Conservation (phyloP, 2,329 filamentous ascomycete genomes). For the Fusarium sublunatum region DNA sequence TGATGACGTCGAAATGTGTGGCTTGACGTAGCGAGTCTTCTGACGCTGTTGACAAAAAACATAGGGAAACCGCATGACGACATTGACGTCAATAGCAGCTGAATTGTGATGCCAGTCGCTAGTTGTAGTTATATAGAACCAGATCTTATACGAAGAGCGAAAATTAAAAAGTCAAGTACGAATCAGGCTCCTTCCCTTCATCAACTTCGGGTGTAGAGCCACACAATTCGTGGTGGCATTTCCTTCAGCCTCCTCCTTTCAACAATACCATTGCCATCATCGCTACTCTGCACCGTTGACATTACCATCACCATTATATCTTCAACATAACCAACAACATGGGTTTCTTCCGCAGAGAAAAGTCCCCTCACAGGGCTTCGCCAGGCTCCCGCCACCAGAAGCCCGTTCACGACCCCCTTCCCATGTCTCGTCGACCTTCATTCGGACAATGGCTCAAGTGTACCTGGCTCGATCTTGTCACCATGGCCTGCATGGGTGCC, state of each 20-base stretch:
- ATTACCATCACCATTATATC: background rate
- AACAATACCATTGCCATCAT: background rate
- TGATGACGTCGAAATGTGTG: constrained; percentile 31
- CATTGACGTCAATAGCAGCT: constrained; percentile 31
- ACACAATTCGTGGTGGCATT: constrained; percentile 3
- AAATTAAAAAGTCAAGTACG: constrained; percentile 2
- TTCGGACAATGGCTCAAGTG: constrained; percentile 78
- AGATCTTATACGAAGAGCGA: too few relatives aligned
- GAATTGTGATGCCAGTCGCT: constrained; percentile 4
- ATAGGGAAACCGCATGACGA: constrained; percentile 19
- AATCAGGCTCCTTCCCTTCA: constrained; percentile 10
- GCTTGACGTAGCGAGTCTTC: constrained; percentile 22
- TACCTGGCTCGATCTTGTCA: constrained; percentile 74
- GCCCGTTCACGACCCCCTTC: constrained; percentile 27
- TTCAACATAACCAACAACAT: constrained; percentile 19
- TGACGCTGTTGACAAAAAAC: constrained; percentile 4
- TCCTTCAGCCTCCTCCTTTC: background rate
- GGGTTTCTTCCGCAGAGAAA: constrained; percentile 32
- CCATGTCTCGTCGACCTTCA: constrained; percentile 63
- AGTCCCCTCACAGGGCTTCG: constrained; percentile 25
- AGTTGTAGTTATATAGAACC: constrained; percentile 22
- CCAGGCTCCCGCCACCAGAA: constrained; percentile 16
- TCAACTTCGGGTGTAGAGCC: constrained; percentile 1
- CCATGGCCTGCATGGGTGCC: constrained; percentile 73
- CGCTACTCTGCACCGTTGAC: background rate